Evolutionary conservation across 1,139 yeast species (phyloP).

Genomic region (Blastobotrys malaysiensis): DNA sequence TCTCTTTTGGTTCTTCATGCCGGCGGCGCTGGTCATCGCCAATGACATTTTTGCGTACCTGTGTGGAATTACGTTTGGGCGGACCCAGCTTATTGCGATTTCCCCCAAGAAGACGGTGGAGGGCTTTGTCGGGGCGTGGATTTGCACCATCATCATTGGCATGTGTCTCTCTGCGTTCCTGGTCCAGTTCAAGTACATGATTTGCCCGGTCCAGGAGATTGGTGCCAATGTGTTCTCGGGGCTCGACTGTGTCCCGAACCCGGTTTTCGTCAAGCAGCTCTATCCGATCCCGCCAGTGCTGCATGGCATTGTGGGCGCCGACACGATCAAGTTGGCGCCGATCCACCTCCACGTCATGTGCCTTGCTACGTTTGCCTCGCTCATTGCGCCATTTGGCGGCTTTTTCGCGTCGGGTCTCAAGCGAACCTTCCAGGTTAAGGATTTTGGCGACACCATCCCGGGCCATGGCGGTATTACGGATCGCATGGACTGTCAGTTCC

Average conservation of each 20-base stretch:
- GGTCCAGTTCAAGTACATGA: slow-evolving; percentile 65
- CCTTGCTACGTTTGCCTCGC: slow-evolving; percentile 90
- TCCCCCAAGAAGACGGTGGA: slow-evolving; percentile 97
- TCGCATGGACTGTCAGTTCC: slow-evolving; percentile 94
- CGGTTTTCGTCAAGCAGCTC: slow-evolving; percentile 76
- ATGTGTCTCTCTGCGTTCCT: slow-evolving; percentile 59
- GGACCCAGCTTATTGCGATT: slow-evolving; percentile 84
- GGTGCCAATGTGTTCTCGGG: slow-evolving; percentile 56
- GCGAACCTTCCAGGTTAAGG: slow-evolving; percentile 94
- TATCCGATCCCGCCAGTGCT: slow-evolving; percentile 69
- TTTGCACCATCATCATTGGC: slow-evolving; percentile 79
- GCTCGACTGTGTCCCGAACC: slow-evolving; percentile 74
- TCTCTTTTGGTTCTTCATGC: slow-evolving; percentile 88
- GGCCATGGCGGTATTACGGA: slow-evolving; percentile 99
- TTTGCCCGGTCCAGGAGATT: slow-evolving; percentile 77
- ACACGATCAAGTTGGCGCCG: slow-evolving; percentile 67
- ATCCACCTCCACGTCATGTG: slow-evolving; percentile 82
- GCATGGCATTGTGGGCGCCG: slow-evolving; percentile 41
- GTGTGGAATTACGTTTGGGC: slow-evolving; percentile 96
- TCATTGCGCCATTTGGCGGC: slow-evolving; percentile 98
- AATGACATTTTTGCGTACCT: slow-evolving; percentile 95
- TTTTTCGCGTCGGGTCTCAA: slow-evolving; percentile 95
- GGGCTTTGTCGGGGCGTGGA: slow-evolving; percentile 97
- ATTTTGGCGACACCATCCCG: slow-evolving; percentile 87
- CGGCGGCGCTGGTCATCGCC: slow-evolving; percentile 85